Base-by-base conservation (phyloP, 2,329 filamentous ascomycete species). In the Fusarium sp. region DNA sequence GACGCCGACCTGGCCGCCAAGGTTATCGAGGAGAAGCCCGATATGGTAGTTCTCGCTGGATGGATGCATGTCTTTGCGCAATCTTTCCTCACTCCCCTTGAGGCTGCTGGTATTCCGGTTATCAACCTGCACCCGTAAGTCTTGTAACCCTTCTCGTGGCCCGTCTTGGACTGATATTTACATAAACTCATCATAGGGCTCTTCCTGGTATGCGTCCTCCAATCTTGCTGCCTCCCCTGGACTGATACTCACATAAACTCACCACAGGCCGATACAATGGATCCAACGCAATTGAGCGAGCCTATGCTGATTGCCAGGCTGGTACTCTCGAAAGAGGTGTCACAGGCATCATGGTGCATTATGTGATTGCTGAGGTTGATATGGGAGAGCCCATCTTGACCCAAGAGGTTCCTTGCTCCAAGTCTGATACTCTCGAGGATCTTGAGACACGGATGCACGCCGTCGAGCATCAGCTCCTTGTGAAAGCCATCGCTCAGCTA, bases 321-420 rank as follows among this genome's bases (percentile, higher is more conserved):
- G 88, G 88, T 14, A 89, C 88, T 70, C 88, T 94, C 3, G 89
- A 91, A 76, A 87, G 93, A 74, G 88, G 88, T 73, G 88, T 87
- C 73, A 97, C 95, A 0, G 95, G 95, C 0, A 91, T 97, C 65
- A 98, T 97, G 95, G 91, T 95, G 14, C 95, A 98, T 83, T 92
- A 95, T 83, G 94, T 97, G 52, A 91, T 94, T 71, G 86, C 85
- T 8, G 91, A 96, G 81, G 94, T 98, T 62, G 95, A 97, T 84
- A 89, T 92, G 78, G 95, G 95, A 2, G 86, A 89, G 71, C 92
- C 93, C 6, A 92, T 97, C 76, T 79, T 95, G 69, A 89, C 92
- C 1, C 83, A 87, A 71, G 92, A 95, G 82, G 89, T 98, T 25
- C 87, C 90, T 64, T 90, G 89, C 72, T 88, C 88, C 68, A 86